phyloP scores from a whole-genome alignment of 1,139 yeast species.

The Trichomonascaceae sp. region DNA sequence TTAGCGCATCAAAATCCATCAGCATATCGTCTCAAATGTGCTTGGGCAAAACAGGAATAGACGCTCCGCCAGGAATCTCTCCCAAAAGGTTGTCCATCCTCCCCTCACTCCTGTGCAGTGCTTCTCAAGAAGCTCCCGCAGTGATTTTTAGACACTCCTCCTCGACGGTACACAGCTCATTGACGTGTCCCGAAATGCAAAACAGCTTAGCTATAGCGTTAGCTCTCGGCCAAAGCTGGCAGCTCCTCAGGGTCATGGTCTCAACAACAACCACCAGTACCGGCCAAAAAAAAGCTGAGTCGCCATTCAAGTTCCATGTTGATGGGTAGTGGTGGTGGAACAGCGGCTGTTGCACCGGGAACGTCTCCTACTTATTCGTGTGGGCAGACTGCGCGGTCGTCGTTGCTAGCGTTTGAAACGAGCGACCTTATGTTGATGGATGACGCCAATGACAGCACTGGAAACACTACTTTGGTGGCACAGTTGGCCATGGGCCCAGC shows the following conservation, averaged over 20 bases:
- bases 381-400: neutral
- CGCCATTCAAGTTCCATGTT: too few species aligned
- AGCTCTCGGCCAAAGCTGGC: slow-evolving; percentile 77
- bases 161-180: slow-evolving; percentile 84
- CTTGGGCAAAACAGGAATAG: slow-evolving; percentile 69
- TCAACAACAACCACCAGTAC: too few species aligned
- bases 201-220: slow-evolving; percentile 64
- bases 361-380: neutral
- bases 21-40: slow-evolving; percentile 51
- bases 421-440: neutral
- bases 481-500: too few species aligned
- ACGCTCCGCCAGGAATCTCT: slow-evolving; percentile 79
- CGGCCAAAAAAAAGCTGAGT: too few species aligned
- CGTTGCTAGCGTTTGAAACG: neutral
- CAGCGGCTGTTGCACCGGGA: too few species aligned
- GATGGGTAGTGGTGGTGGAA: too few species aligned
- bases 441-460: neutral
- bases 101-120: slow-evolving; percentile 87
- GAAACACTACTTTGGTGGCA: neutral
- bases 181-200: slow-evolving; percentile 82
- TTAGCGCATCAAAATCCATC: slow-evolving; percentile 82
- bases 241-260: too few species aligned
- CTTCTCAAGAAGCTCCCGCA: slow-evolving; percentile 65
- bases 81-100: slow-evolving; percentile 81
- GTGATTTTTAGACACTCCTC: slow-evolving; percentile 86